Evolutionary conservation across 176 grass and related monocot genomes (phyloP), one percentile per base, ranked within the genome.

Genomic region (Zea luxurians): DNA sequence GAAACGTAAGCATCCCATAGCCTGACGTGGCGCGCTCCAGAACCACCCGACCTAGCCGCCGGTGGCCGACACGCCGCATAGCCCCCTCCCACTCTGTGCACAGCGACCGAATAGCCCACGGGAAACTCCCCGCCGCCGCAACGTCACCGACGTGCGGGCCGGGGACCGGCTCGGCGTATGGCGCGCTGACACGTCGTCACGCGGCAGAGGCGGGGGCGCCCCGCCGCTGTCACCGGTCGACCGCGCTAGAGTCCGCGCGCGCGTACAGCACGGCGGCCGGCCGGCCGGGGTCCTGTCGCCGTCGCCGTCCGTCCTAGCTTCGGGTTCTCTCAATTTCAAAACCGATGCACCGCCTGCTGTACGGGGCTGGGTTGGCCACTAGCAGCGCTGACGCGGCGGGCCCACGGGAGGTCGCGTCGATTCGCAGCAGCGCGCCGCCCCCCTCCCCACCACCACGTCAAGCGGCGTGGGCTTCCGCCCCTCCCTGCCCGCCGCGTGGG

Each of bases 21-120:
- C 60, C 61, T 50, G 47, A 57, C 80, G 86, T 88, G 86, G 86
- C 52, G 4, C 52, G 36, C 5, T 0, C 43, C 2, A 6, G 36
- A 37, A 37, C 80, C 75, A 21, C 80, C 20, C 34, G 20, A 63
- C 0, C 66, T n/a, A 37, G 35, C 52, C 34, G 61, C 7, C 80
- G 52, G 80, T 78, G 80, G 68, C 80, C 75, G 85, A 83, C 80
- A 87, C 58, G 74, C 42, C 74, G 67, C 78, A 38, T 16, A 43
- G 63, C 44, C 9, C 43, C 68, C 27, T 27, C 27, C 27, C 27
- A 27, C 27, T 27, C 27, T 1, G 27, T 27, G 27, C 27, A 27
- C 27, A 27, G 27, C 27, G 27, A 27, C 27, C 27, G 27, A 27
- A 27, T 27, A 27, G 27, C 27, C 27, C 27, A 27, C 27, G 27